Base-by-base conservation (phyloP, 2,329 filamentous ascomycete genomes). In the Colletotrichum spaethianum region DNA sequence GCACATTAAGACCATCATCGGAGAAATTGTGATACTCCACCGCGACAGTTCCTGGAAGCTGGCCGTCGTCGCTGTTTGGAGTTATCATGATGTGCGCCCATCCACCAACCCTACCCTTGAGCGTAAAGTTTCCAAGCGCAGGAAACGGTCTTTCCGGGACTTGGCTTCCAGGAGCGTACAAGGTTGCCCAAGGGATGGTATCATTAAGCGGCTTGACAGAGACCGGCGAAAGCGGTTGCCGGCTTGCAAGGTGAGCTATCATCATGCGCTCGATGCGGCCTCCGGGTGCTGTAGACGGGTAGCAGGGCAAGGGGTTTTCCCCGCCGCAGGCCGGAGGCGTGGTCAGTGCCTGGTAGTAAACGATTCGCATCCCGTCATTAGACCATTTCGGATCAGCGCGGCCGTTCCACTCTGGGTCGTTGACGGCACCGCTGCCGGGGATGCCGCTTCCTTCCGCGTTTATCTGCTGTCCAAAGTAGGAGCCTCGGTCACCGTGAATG, bases 351-450 rank as follows among this genome's bases (percentile, higher is more conserved):
- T 86, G 82, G 68, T 74, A 83, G 64, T 83, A 86, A 1, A 81
- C 81, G n/a, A 86, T 80, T 0, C 76, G 73, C 0, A 83, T 85
- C 1, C 80, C 80, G 70, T 86, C 84, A 1, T 74, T 75, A 8
- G 80, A 82, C 63, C 77, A 84, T 8, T 75, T 77, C 2, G 82
- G 84, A 70, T 86, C 84, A 8, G 84, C 85, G 4, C 75, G 75
- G 4, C 78, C 83, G 70, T 86, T 86, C 84, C 84, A 86, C 12
- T 83, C 78, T 0, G 83, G 81, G 59, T 85, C 82, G 60, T 83
- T 81, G 18, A 83, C 66, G 38, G 73, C 79, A 0, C 81, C 82
- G 11, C 68, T 72, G 5, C 72, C 79, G 0, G 63, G 67, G 1
- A 63, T 9, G 4, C 76, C 77, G 52, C 79, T 74, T 5, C 79